Percentiles rank a stretch among this genome's conserved stretches.
These are phyloP conservation scores for Symbiodinium natans DNA, from an alignment of 73 alveolate genomes.

Conservation along the genomic window DNA sequence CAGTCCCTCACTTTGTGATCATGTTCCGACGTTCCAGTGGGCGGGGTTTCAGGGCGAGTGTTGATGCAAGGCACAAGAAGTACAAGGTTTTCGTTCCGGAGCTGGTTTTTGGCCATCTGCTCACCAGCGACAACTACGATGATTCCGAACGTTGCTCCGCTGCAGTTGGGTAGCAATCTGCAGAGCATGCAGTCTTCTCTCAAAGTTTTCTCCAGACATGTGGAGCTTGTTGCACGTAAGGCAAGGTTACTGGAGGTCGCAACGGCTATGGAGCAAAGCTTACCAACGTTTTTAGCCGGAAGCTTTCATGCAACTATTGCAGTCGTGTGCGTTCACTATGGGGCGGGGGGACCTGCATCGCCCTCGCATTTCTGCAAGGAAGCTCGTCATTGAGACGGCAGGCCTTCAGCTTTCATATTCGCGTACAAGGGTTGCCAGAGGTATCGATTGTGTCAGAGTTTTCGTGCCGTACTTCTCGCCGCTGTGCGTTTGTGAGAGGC, in stretches of 20 bases:
- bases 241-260: constrained; percentile 85
- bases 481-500: neutral
- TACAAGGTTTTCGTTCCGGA: constrained; percentile 99
- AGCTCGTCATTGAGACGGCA: constrained; percentile 58
- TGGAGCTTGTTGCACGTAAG: too few species aligned
- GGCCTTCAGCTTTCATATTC: neutral
- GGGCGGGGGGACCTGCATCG: too few species aligned
- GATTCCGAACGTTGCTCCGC: constrained; percentile 95
- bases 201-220: too few species aligned
- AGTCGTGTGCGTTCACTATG: too few species aligned
- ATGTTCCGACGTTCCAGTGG: constrained; percentile 94
- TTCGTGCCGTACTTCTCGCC: neutral
- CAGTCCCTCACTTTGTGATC: neutral
- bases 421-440: neutral
- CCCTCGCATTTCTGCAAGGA: too few species aligned
- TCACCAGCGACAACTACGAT: constrained; percentile 99
- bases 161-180: neutral
- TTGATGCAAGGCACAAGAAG: constrained; percentile 95
- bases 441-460: neutral
- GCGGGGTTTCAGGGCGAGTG: neutral
- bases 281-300: constrained; percentile 98
- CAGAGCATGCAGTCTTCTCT: too few species aligned
- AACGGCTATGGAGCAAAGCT: constrained; percentile 99
- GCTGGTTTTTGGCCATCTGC: constrained; percentile 95
- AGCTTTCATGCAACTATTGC: constrained; percentile 97